Conservation (phyloP, 2,329 filamentous ascomycete species). For the Fusarium nygamai region DNA sequence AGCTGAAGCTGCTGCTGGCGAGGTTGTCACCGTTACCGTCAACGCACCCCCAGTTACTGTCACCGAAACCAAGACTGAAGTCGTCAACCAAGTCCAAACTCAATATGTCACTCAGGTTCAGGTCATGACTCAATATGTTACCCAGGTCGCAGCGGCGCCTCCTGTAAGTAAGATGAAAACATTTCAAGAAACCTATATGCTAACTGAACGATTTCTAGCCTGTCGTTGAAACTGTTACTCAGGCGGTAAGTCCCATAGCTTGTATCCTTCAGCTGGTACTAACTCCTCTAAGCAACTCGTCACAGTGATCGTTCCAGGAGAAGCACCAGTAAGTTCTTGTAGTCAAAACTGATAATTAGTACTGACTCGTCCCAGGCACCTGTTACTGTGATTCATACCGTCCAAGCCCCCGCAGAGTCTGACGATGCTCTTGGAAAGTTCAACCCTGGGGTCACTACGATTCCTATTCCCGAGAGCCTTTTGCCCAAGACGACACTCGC, state of each 20-base stretch:
- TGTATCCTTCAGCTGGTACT: neutral
- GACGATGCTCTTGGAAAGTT: constrained; percentile 6
- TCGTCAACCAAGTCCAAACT: constrained; percentile 24
- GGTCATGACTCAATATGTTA: constrained; percentile 15
- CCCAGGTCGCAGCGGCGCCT: constrained; percentile 20
- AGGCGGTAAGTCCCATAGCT: constrained; percentile 1
- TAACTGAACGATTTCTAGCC: constrained; percentile 19
- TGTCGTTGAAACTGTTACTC: constrained; percentile 20
- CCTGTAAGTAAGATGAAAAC: constrained; percentile 14
- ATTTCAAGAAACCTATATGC: neutral
- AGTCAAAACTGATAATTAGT: neutral
- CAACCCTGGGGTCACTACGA: constrained; percentile 43
- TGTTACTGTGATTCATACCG: constrained; percentile 35
- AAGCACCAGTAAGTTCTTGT: constrained; percentile 28
- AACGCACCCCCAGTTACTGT: constrained; percentile 22
- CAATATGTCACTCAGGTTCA: constrained; percentile 26
- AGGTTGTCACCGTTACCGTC: constrained; percentile 34
- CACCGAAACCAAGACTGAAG: constrained; percentile 19
- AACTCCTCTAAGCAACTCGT: constrained; percentile 8
- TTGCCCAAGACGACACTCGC: constrained; percentile 46
- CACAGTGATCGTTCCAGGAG: constrained; percentile 29
- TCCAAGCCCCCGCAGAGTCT: constrained; percentile 15
- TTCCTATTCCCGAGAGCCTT: constrained; percentile 41
- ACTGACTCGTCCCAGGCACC: constrained; percentile 20
- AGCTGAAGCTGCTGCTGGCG: neutral